Evolutionary conservation across 768 basidiomycete species (phyloP).

Genomic region (Royoungia palumana): DNA sequence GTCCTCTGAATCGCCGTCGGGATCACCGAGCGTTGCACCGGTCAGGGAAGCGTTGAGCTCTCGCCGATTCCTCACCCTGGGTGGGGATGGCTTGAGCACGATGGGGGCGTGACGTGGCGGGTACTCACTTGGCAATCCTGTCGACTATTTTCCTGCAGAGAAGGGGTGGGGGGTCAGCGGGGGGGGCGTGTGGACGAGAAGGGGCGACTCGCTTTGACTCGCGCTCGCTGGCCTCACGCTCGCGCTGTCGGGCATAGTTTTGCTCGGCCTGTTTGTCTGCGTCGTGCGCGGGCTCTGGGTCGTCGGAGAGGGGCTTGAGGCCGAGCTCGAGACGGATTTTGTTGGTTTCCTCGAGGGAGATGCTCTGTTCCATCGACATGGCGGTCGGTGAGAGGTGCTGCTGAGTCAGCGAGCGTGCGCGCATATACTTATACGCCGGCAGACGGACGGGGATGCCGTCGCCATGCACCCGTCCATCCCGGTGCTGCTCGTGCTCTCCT

Average conservation of each 20-base stretch:
- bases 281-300: slow-evolving; percentile 63
- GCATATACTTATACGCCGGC: no score
- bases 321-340: slow-evolving; percentile 93
- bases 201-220: slow-evolving; percentile 64
- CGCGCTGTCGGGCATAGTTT: slow-evolving; percentile 76
- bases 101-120: neutral
- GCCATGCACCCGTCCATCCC: slow-evolving; percentile 12
- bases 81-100: slow-evolving; percentile 44
- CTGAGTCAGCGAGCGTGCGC: slow-evolving; percentile 17
- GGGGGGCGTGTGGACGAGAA: slow-evolving; percentile 12
- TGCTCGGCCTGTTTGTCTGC: slow-evolving; percentile 82
- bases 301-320: slow-evolving; percentile 89
- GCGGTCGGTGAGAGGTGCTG: neutral
- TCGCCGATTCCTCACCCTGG: slow-evolving; percentile 88
- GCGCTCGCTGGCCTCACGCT: slow-evolving; percentile 64
- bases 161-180: slow-evolving; percentile 22
- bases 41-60: slow-evolving; percentile 91
- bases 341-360: slow-evolving; percentile 93
- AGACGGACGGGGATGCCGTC: no score
- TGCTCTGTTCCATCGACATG: slow-evolving; percentile 80
- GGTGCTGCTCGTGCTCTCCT: slow-evolving; percentile 9
- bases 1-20: slow-evolving; percentile 73
- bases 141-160: slow-evolving; percentile 62
- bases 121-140: slow-evolving; percentile 84
- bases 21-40: slow-evolving; percentile 89